These are phyloP conservation scores for Liriodendron chinense DNA, from an alignment of 164 flowering plant species.

Conservation along the genomic window DNA sequence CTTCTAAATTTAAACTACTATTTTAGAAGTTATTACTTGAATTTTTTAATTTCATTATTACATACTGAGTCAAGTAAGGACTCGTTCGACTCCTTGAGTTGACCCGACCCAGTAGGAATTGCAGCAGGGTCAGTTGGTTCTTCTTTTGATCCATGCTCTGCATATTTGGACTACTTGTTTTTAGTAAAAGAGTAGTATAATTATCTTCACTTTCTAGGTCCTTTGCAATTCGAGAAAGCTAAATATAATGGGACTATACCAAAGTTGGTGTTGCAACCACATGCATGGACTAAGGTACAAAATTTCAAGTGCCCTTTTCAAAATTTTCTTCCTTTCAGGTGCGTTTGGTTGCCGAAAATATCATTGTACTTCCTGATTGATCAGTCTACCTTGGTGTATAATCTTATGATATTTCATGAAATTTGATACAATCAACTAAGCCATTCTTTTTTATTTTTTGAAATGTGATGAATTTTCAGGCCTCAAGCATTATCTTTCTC, in stretches of 20 bases:
- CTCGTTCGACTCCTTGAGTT: no score
- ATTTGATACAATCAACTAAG: neutral
- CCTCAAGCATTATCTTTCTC: constrained; percentile 17
- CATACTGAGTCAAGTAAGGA: no score
- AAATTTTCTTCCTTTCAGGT: neutral
- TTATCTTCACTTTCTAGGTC: constrained; percentile 28
- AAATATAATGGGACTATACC: constrained; percentile 29
- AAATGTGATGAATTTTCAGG: constrained; percentile 3
- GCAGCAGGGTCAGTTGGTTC: no score
- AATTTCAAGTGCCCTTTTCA: neutral
- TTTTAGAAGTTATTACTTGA: no score
- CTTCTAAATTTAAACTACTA: no score
- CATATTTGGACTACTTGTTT: no score
- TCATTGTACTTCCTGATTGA: neutral
- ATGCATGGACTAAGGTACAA: constrained; percentile 42
- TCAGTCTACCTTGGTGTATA: neutral
- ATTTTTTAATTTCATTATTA: no score
- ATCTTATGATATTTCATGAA: neutral
- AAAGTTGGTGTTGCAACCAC: constrained; percentile 18
- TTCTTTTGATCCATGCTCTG: no score
- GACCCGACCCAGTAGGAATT: no score
- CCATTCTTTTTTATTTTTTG: neutral
- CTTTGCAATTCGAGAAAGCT: constrained; percentile 19
- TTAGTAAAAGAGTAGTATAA: no score
- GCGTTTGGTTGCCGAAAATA: neutral